Base-by-base conservation (phyloP, 2,329 filamentous ascomycete species). In the Cercospora berteroae region DNA sequence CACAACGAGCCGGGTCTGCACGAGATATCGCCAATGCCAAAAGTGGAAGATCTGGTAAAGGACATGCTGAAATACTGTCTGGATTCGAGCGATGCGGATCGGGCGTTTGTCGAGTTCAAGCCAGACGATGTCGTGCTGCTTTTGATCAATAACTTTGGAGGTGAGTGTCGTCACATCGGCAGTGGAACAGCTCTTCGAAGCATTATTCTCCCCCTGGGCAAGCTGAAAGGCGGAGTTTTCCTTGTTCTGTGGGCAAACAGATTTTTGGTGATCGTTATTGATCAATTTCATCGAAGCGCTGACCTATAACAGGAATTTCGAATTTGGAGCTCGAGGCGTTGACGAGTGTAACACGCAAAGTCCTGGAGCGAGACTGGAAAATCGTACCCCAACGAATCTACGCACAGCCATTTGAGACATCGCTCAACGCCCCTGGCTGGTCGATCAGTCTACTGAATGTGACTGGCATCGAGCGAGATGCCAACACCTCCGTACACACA, bases 391-490 rank as follows among this genome's bases (percentile, higher is more conserved):
- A 74, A 10, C 80, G 83, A 57, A 81, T 84, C 50, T 83, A 84
- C 68, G 79, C 80, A 1, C 81, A 81, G 6, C 76, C 80, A 2
- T 83, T 86, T 56, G 84, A 86, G 67, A 85, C 84, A 0, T 85
- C 83, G 0, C 76, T 87, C 8, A 86, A 87, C 70, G 85, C 81
- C 1, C 84, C 85, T 6, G 85, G 85, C 4, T 87, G 86, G 79
- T 85, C 82, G 7, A 83, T 87, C 33, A 86, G 84, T 0, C 75
- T 87, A 0, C 83, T 83, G 33, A 86, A 86, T 70, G 76, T 87
- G 58, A 81, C 80, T 2, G 77, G 80, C 39, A 81, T 83, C 70
- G 80, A 81, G 5, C 75, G 76, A 29, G 74, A 79, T 10, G 81
- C 82, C 69, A 74, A 75, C 4, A 73, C 80, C n/a, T 72, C 76